Percentiles rank a stretch among this genome's conserved stretches.
phyloP scores from a whole-genome alignment of 208 protist species.

The Porcisia hertigi region DNA sequence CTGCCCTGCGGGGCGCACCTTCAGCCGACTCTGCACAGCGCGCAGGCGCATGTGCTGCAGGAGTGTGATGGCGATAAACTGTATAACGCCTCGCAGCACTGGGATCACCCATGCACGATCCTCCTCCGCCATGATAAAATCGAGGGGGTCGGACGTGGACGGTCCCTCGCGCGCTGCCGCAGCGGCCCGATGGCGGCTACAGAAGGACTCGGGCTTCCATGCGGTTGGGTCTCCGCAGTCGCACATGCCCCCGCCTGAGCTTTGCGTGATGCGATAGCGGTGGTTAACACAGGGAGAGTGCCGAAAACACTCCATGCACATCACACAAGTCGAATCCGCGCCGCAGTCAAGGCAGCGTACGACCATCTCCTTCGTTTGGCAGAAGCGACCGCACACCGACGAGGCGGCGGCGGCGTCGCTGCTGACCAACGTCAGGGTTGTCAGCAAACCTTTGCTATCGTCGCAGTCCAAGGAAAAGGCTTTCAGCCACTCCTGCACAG shows the following conservation, averaged over 20 bases:
- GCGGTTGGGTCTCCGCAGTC: constrained; percentile 94
- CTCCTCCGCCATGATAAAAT: constrained; percentile 14
- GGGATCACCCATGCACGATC: constrained; percentile 45
- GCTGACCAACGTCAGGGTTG: constrained; percentile 12
- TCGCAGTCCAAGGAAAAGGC: constrained; percentile 22
- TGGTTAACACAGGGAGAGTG: constrained; percentile 80
- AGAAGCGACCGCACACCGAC: constrained; percentile 65
- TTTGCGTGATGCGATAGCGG: constrained; percentile 61
- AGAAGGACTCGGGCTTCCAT: constrained; percentile 75
- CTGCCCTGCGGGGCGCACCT: background rate
- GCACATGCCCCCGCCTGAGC: constrained; percentile 86
- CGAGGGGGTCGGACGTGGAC: constrained; percentile 11
- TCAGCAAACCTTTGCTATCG: constrained; percentile 8
- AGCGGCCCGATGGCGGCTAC: constrained; percentile 46
- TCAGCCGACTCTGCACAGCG: constrained; percentile 5
- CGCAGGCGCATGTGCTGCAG: constrained; percentile 25
- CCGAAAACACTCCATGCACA: constrained; percentile 93
- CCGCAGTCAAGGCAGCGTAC: constrained; percentile 90
- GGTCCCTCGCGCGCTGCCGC: background rate
- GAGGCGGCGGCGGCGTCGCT: constrained; percentile 20
- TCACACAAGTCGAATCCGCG: constrained; percentile 82
- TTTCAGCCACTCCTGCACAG: constrained; percentile 45
- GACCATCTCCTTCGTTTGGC: constrained; percentile 53
- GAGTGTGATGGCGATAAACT: constrained; percentile 42
- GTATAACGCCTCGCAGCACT: constrained; percentile 46